Percentiles rank a stretch among this genome's conserved stretches.
phyloP scores from a whole-genome alignment of 2,329 filamentous ascomycete genomes.

The Colletotrichum salicis region DNA sequence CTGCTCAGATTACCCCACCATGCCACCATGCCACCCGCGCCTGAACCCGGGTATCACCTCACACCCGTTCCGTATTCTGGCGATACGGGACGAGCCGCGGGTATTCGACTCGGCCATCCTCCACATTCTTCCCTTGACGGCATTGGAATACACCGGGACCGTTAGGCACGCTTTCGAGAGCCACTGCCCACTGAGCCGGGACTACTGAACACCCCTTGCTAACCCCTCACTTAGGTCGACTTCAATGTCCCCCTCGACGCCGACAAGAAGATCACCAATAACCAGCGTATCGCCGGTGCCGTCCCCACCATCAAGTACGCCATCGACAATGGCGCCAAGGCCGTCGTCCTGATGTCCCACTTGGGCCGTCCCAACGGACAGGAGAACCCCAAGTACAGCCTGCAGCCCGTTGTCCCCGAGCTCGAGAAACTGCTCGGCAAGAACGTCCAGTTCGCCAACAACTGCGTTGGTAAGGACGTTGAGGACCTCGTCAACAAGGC shows the following conservation, averaged over 20 bases:
- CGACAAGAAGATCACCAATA: conserved; percentile 96
- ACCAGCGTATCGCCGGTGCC: conserved; percentile 96
- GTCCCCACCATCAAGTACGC: conserved; percentile 96
- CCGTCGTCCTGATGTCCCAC: conserved; percentile 97
- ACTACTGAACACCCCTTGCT: conserved; percentile 33
- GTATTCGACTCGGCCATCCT: conserved; percentile 15
- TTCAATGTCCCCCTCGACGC: conserved; percentile 98
- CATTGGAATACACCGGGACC: conserved; percentile 4
- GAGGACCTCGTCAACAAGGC: conserved; percentile 91
- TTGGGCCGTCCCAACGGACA: conserved; percentile 95
- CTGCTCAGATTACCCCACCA: conserved; percentile 31
- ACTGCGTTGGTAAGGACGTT: conserved; percentile 89
- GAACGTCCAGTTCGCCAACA: conserved; percentile 86
- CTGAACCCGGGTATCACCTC: conserved; percentile 24
- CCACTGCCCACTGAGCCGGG: background rate
- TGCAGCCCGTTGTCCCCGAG: conserved; percentile 90
- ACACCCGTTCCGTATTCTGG: conserved; percentile 32
- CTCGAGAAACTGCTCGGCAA: conserved; percentile 90
- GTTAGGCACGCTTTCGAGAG: background rate
- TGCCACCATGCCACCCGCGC: conserved; percentile 28
- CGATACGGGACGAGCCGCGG: conserved; percentile 32
- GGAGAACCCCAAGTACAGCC: conserved; percentile 90
- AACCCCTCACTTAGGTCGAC: conserved; percentile 76
- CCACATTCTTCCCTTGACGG: conserved; percentile 5
- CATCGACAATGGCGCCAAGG: conserved; percentile 88